Evolutionary conservation across 1,284 basidiomycete species (phyloP).

Genomic region (Apiotrichum sp.): DNA sequence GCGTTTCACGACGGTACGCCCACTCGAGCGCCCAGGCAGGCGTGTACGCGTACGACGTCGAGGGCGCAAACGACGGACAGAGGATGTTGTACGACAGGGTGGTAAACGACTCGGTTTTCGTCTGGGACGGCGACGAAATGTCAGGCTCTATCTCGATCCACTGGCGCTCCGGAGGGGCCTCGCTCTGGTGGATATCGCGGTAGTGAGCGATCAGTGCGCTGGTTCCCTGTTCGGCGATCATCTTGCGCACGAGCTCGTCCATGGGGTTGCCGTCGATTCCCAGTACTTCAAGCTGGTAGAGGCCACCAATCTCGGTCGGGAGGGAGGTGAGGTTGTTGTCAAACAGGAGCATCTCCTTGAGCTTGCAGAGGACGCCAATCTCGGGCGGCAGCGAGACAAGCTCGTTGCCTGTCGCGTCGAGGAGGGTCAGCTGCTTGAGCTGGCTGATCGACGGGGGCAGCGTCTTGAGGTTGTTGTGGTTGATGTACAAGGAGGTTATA

Average conservation of each 20-base stretch:
- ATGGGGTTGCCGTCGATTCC: conserved; percentile 96
- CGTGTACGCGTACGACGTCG: conserved; percentile 90
- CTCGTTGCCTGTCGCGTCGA: conserved; percentile 89
- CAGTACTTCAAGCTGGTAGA: conserved; percentile 88
- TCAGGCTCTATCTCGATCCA: conserved; percentile 73
- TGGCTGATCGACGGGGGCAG: conserved; percentile 79
- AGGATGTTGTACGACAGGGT: conserved; percentile 92
- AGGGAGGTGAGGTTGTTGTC: conserved; percentile 86
- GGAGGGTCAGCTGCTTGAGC: conserved; percentile 77
- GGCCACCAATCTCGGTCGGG: conserved; percentile 78
- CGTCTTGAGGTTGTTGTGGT: conserved; percentile 81
- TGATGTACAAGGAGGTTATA: conserved; percentile 91
- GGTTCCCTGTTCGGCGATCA: conserved; percentile 91
- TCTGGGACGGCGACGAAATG: conserved; percentile 55
- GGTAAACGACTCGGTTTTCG: conserved; percentile 60
- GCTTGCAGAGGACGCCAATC: conserved; percentile 79
- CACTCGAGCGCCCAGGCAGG: conserved; percentile 93
- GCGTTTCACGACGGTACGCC: conserved; percentile 89
- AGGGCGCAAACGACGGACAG: conserved; percentile 84
- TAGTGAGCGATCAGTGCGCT: conserved; percentile 77
- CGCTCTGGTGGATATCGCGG: conserved; percentile 56
- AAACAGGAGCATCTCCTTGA: conserved; percentile 91
- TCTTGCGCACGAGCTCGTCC: conserved; percentile 65
- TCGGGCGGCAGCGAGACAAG: conserved; percentile 75
- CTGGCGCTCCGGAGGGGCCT: conserved; percentile 71